Evolutionary conservation across 2,329 filamentous ascomycete species (phyloP), one percentile per base, ranked within the genome.

Genomic region (Trichoderma cornu-damae): DNA sequence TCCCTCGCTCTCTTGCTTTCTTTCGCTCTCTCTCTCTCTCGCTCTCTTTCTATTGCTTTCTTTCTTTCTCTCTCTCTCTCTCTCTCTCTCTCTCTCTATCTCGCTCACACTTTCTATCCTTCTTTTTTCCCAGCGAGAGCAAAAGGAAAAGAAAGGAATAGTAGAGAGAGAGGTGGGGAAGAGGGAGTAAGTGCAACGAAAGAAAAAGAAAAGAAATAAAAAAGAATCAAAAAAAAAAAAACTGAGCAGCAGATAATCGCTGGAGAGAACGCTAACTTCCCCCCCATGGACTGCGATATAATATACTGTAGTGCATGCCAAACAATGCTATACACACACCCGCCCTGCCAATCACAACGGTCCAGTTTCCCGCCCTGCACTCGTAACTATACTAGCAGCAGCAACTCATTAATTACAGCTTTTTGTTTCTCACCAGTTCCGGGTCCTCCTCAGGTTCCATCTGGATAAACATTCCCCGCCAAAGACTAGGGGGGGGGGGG

Each of bases 241-340:
- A 52, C 34, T n/a, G n/a, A n/a, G n/a, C 44, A 46, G 47, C 40
- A 51, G 47, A 51, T 32, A 38, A 16, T 18, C 47, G 48, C 22
- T 22, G 38, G 24, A 32, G 47, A n/a, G n/a, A n/a, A 52, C 47
- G 56, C 56, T 58, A 49, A 58, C 49, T n/a, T n/a, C n/a, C n/a
- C n/a, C n/a, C 57, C 56, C 57, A 58, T 58, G 57, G 57, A 42
- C 57, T 47, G 49, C 40, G 12, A 18, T 26, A 26, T 52, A 32
- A n/a, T n/a, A n/a, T n/a, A n/a, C n/a, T n/a, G n/a, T n/a, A n/a
- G n/a, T n/a, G n/a, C n/a, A n/a, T n/a, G n/a, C n/a, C n/a, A n/a
- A n/a, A n/a, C 32, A 34, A 34, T 34, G 12, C 32, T 34, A 34
- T 11, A 11, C 7, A 14, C 26, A 44, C 44, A 57, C 35, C 53